Evolutionary conservation across 1,139 yeast genomes (phyloP).

Genomic region (Nakaseomyces sp.): DNA sequence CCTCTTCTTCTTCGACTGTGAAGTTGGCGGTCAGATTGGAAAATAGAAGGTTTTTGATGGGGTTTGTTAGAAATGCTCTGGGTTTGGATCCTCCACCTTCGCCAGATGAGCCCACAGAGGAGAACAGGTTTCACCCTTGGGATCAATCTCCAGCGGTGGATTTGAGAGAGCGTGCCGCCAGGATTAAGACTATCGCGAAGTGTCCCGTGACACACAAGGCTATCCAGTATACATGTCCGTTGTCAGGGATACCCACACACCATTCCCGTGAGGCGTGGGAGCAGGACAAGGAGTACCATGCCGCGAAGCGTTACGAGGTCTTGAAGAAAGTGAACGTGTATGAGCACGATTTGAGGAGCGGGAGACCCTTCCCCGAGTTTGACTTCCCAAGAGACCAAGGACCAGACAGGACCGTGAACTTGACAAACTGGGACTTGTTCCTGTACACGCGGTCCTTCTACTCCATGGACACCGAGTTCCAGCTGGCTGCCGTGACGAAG

Average conservation of each 20-base stretch:
- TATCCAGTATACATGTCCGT: constrained; percentile 81
- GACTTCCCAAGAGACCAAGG: constrained; percentile 82
- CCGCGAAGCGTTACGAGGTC: constrained; percentile 54
- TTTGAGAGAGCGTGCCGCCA: constrained; percentile 83
- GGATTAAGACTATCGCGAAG: constrained; percentile 74
- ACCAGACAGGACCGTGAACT: constrained; percentile 66
- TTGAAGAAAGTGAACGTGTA: constrained; percentile 81
- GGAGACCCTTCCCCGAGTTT: constrained; percentile 89
- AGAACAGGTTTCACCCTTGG: constrained; percentile 72
- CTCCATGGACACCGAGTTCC: constrained; percentile 96
- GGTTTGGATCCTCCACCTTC: constrained; percentile 57
- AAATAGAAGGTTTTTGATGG: constrained; percentile 32
- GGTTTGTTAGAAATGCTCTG: constrained; percentile 46
- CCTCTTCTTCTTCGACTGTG: no score
- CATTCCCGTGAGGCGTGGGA: constrained; percentile 87
- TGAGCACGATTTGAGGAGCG: constrained; percentile 91
- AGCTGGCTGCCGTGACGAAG: constrained; percentile 89
- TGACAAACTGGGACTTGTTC: constrained; percentile 84
- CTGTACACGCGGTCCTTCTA: constrained; percentile 87
- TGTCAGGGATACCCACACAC: constrained; percentile 94
- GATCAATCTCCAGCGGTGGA: constrained; percentile 87
- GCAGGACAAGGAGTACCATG: constrained; percentile 64
- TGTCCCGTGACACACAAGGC: constrained; percentile 85
- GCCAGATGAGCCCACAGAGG: constrained; percentile 54
- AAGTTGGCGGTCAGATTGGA: neutral